These are phyloP conservation scores for Monosporozyma aerobia DNA, from an alignment of 805 yeast genomes.

Conservation along the genomic window DNA sequence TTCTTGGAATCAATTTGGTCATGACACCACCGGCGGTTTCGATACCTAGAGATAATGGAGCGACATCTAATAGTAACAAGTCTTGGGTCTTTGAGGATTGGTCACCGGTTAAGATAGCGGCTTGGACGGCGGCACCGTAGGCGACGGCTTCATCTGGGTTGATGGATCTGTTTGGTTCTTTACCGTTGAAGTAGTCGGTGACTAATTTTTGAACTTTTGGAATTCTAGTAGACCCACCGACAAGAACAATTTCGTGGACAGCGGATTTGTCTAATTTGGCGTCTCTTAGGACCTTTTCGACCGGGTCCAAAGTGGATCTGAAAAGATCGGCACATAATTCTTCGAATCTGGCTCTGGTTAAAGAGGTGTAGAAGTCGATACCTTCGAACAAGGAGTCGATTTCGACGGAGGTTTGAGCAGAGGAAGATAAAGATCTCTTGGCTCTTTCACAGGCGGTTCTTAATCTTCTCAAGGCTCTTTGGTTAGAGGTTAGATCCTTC, in stretches of 20 bases:
- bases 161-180: conserved; percentile 95
- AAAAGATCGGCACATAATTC: conserved; percentile 93
- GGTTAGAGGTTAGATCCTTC: conserved; percentile 87
- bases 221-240: conserved; percentile 98
- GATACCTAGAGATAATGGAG: conserved; percentile 97
- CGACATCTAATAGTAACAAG: conserved; percentile 92
- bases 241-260: conserved; percentile 90
- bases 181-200: conserved; percentile 96
- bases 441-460: conserved; percentile 99
- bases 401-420: conserved; percentile 94
- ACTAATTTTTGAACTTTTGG: conserved; percentile 97
- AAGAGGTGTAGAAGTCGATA: conserved; percentile 93
- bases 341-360: conserved; percentile 98
- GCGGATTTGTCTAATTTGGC: conserved; percentile 87
- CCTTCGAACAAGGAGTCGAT: conserved; percentile 95
- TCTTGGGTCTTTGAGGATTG: conserved; percentile 97
- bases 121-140: conserved; percentile 99
- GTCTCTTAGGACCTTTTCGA: conserved; percentile 91
- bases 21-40: conserved; percentile 99
- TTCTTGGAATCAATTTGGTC: conserved; percentile 98
- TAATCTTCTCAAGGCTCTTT: conserved; percentile 96
- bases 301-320: conserved; percentile 93
- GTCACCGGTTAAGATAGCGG: conserved; percentile 96
- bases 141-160: conserved; percentile 99
- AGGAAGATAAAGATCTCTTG: conserved; percentile 94